These are phyloP conservation scores for Cyclotella atomus DNA, from an alignment of 108 stramenopile species.

Conservation along the genomic window DNA sequence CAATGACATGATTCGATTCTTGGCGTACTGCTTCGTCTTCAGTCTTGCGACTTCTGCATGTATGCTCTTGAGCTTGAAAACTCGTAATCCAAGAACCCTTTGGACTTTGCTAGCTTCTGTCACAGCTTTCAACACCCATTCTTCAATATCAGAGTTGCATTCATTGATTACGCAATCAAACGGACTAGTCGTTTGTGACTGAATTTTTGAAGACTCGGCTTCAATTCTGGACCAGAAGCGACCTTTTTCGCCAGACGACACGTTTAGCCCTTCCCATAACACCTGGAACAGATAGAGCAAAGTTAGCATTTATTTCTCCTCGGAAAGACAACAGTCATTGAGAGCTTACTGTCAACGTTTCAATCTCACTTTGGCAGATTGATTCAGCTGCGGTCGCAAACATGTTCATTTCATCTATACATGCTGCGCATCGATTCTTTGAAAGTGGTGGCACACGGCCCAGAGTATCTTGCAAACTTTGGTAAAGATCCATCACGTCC, in stretches of 20 bases:
- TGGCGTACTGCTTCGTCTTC: slow-evolving; percentile 71
- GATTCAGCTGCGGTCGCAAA: slow-evolving; percentile 69
- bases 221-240: slow-evolving; percentile 74
- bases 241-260: slow-evolving; percentile 56
- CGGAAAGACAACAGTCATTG: too few species aligned
- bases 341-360: slow-evolving; percentile 72
- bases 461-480: slow-evolving; percentile 79
- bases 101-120: slow-evolving; percentile 51
- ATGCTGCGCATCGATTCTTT: slow-evolving; percentile 70
- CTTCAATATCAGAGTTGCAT: slow-evolving; percentile 50
- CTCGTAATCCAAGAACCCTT: slow-evolving; percentile 45
- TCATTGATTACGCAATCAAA: slow-evolving; percentile 44
- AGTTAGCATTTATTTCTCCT: too few species aligned
- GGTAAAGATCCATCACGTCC: slow-evolving; percentile 72
- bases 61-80: slow-evolving; percentile 73
- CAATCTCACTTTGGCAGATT: slow-evolving; percentile 84
- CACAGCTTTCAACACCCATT: slow-evolving; percentile 62
- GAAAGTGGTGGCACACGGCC: slow-evolving; percentile 76
- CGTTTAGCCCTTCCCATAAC: slow-evolving; percentile 84
- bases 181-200: slow-evolving; percentile 26
- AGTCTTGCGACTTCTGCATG: slow-evolving; percentile 81
- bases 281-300: slow-evolving; percentile 10
- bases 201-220: slow-evolving; percentile 16
- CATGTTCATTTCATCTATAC: slow-evolving; percentile 80
- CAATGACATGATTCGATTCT: slow-evolving; percentile 79